Base-by-base conservation (phyloP, 2,329 filamentous ascomycete species). In the Cladosporium sp. region DNA sequence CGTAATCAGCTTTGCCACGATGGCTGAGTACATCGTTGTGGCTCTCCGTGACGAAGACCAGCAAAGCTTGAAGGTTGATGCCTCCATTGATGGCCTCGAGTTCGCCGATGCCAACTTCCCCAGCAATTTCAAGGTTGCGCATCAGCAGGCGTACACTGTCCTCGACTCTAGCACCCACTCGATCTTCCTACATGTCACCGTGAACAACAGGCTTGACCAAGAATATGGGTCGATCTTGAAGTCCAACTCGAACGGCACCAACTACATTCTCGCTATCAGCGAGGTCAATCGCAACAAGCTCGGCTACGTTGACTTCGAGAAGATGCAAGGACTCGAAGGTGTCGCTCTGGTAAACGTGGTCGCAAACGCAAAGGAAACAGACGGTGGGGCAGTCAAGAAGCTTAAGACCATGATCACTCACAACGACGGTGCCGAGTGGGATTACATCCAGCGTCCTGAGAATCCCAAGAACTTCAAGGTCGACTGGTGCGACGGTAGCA, bases 221-320 rank as follows among this genome's bases (percentile, higher is more conserved):
- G 81, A 86, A 55, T 90, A 87, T 62, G 93, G 93, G 35, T 86
- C 86, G 19, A 89, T 98, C 61, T 83, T 98, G 71, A 98, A 97
- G 80, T 96, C 90, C 66, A 98, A 98, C 74, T 96, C 90, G 63
- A 97, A 98, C 66, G 93, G 93, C 50, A 98, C 93, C 0, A 93
- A 87, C 1, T 98, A 96, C 64, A 88, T 95, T 10, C 75, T 95
- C 58, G 95, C 88, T 69, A 77, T 93, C 19, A 76, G 81, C 45
- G 82, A 82, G 16, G 89, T 97, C 65, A 96, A 97, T 70, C 82
- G 89, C 61, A 84, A 96, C 65, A 74, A 78, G 10, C 61, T 68
- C 2, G 90, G 85, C 41, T 96, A 85, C 64, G 92, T 95, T 42
- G 93, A 98, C 67, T 98, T 95, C 69, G 93, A 98, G 68, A 96